Evolutionary conservation across 2,329 filamentous ascomycete genomes (phyloP), one percentile per base, ranked within the genome.

Genomic region (Remersonia thermophila): DNA sequence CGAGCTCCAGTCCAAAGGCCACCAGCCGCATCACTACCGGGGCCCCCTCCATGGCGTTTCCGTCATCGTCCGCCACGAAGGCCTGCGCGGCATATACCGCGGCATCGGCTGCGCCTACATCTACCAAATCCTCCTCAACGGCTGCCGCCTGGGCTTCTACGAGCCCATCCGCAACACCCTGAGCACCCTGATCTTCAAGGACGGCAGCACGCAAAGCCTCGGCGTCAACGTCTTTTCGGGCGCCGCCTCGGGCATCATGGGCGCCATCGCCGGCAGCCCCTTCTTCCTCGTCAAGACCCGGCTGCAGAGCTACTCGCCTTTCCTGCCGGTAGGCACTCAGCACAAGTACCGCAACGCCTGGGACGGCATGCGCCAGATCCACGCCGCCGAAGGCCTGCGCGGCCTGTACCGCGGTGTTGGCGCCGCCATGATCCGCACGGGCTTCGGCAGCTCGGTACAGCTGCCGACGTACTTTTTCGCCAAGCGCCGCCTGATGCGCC

Each of bases 221-320:
- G 82, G 76, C 26, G 73, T 96, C 61, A 98, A 98, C 64, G 85
- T 98, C 66, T 80, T 95, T 56, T 82, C 85, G 38, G 91, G 91
- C 49, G 91, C 91, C 14, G 66, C 74, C 10, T 94, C 86, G 3
- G 91, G 91, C 36, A 76, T 98, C 44, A 72, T 98, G 39, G 91
- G 91, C 47, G 91, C 89, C 7, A 83, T 83, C n/a, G 81, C 83
- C 15, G 91, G 89, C 27, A 93, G 84, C 36, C 91, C 91, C 2
- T 96, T 98, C 62, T 98, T 98, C 71, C 75, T 98, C 37, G 82
- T 96, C 57, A 98, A 98, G 69, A 98, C 91, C 3, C 77, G 91
- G 30, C 68, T 98, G 39, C 91, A 98, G 61, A 94, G 85, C 48
- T 96, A 73, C 65, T 94, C 86, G 27, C 83, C 87, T 4, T 91